Percentiles rank a stretch among this genome's conserved stretches.
Conservation (phyloP, 768 basidiomycete species). For the Hygrophorus pudorinus region DNA sequence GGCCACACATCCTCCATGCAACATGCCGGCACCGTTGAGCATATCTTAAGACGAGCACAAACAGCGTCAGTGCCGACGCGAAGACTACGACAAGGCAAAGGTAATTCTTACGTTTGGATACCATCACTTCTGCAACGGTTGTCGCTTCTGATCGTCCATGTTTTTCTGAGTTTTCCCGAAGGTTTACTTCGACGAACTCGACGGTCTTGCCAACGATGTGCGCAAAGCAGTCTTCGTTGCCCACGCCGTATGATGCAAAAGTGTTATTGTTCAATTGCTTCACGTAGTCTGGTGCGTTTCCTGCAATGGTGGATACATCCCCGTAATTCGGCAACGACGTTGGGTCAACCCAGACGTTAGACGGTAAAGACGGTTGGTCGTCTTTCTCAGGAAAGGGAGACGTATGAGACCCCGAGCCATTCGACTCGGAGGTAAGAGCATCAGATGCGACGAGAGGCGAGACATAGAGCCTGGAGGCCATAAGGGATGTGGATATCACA, state of each 20-base stretch:
- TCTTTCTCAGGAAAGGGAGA: neutral
- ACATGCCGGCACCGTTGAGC: conserved; percentile 68
- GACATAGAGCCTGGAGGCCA: conserved; percentile 22
- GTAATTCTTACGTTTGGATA: conserved; percentile 44
- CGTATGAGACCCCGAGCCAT: neutral
- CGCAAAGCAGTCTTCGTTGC: conserved; percentile 51
- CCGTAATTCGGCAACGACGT: conserved; percentile 47
- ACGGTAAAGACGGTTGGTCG: neutral
- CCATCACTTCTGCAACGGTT: conserved; percentile 51
- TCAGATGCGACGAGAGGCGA: neutral
- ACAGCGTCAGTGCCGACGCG: neutral
- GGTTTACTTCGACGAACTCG: conserved; percentile 49
- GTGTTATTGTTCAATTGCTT: conserved; percentile 64
- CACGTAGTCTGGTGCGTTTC: conserved; percentile 51
- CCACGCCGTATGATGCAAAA: conserved; percentile 62
- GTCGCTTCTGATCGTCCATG: conserved; percentile 49
- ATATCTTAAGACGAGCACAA: conserved; percentile 33
- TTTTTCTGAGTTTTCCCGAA: conserved; percentile 34
- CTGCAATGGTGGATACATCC: conserved; percentile 46
- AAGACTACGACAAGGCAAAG: neutral
- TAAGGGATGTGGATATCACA: conserved; percentile 7
- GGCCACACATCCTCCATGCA: conserved; percentile 67
- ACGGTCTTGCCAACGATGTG: conserved; percentile 50
- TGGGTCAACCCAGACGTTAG: conserved; percentile 59
- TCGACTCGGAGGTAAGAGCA: neutral